Conservation (phyloP, 1,284 basidiomycete species). For the Apiotrichum siamense region DNA sequence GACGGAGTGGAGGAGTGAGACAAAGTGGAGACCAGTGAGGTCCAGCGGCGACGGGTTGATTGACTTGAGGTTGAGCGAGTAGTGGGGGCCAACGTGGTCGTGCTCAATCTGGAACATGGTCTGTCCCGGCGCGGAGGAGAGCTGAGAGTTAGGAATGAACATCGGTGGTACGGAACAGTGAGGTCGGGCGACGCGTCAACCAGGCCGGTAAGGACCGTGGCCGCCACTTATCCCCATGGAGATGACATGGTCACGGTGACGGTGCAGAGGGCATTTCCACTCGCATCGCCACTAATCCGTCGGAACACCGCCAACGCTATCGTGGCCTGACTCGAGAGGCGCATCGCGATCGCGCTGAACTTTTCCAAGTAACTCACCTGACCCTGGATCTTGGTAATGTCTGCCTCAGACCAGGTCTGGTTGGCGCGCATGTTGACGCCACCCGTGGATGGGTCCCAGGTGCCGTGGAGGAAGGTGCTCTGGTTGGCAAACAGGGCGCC, state of each 20-base stretch:
- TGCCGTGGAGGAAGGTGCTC: conserved; percentile 73
- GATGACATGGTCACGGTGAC: too few species aligned
- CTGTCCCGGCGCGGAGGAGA: conserved; percentile 56
- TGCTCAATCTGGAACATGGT: conserved; percentile 92
- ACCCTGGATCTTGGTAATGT: conserved; percentile 81
- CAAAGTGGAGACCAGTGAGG: conserved; percentile 88
- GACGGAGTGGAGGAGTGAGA: conserved; percentile 91
- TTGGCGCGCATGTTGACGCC: conserved; percentile 85
- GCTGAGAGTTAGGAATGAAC: conserved; percentile 23
- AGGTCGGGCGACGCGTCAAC: too few species aligned
- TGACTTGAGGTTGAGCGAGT: conserved; percentile 78
- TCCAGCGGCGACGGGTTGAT: conserved; percentile 89
- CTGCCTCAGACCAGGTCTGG: conserved; percentile 73
- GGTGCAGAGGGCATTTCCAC: too few species aligned
- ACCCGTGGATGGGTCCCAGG: conserved; percentile 79
- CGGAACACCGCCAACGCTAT: too few species aligned
- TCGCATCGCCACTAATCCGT: too few species aligned
- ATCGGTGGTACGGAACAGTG: neutral
- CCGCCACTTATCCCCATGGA: too few species aligned
- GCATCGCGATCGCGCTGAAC: too few species aligned
- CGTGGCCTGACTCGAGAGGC: too few species aligned
- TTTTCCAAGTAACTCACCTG: conserved; percentile 76
- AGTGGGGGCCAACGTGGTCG: conserved; percentile 86
- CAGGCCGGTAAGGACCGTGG: too few species aligned
- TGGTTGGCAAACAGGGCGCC: conserved; percentile 86